Conservation (phyloP, 345 rosid species). For the Gossypium rotundifolium region DNA sequence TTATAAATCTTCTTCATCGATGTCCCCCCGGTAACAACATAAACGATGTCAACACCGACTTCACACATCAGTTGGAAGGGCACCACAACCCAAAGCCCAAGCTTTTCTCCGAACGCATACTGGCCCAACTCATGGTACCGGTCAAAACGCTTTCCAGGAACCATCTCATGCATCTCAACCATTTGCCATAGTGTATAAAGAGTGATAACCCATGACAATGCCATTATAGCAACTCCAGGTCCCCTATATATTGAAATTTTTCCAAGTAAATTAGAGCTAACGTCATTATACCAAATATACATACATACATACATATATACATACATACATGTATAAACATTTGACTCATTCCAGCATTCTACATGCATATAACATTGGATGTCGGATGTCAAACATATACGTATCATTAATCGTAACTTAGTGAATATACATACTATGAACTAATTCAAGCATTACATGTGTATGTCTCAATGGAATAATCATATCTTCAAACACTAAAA, state of each 20-base stretch:
- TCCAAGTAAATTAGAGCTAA: neutral
- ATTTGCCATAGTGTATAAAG: slow-evolving; percentile 73
- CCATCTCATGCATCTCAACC: slow-evolving; percentile 85
- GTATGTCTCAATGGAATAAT: neutral
- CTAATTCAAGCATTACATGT: too few relatives aligned
- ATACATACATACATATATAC: neutral
- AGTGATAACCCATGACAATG: slow-evolving; percentile 67
- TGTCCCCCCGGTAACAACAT: slow-evolving; percentile 59
- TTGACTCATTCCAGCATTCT: too few relatives aligned
- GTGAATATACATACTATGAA: too few relatives aligned
- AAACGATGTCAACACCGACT: slow-evolving; percentile 54
- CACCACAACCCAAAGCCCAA: slow-evolving; percentile 63
- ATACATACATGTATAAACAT: too few relatives aligned
- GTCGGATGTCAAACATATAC: too few relatives aligned
- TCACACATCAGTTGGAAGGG: slow-evolving; percentile 66
- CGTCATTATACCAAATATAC: neutral
- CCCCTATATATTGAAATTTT: slow-evolving; percentile 30
- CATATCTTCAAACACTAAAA: neutral
- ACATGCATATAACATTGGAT: too few relatives aligned
- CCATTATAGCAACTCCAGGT: slow-evolving; percentile 44
- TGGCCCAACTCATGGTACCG: slow-evolving; percentile 71
- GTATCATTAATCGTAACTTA: too few relatives aligned
- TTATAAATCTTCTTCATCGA: slow-evolving; percentile 54
- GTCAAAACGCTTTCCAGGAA: slow-evolving; percentile 63
- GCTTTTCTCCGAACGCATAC: slow-evolving; percentile 63